Percentiles rank a stretch among this genome's conserved stretches.
These are phyloP conservation scores for Torulaspora globosa DNA, from an alignment of 1,139 yeast genomes.

Conservation along the genomic window DNA sequence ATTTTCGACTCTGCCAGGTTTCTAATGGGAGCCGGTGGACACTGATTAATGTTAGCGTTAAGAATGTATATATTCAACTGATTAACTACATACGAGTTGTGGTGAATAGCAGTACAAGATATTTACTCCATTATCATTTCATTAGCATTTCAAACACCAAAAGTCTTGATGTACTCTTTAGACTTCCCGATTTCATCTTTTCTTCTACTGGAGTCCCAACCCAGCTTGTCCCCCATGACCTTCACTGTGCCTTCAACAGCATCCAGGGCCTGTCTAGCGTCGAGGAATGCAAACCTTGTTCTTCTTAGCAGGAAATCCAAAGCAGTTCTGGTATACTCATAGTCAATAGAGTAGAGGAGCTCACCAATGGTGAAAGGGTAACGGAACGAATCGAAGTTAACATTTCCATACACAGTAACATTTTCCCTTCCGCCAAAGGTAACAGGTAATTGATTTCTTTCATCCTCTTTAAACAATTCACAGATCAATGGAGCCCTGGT, in stretches of 20 bases:
- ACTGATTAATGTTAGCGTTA: not conserved
- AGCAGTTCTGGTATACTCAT: conserved; percentile 87
- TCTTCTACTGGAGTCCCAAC: conserved; percentile 66
- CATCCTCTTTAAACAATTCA: conserved; percentile 54
- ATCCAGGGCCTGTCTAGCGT: conserved; percentile 75
- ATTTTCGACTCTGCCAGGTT: too few relatives aligned
- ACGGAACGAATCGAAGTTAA: conserved; percentile 47
- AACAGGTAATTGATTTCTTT: conserved; percentile 57
- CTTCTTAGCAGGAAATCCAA: conserved; percentile 90
- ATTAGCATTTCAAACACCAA: conserved; percentile 40
- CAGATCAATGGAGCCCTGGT: conserved; percentile 80
- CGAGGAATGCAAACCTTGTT: conserved; percentile 87
- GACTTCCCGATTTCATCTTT: conserved; percentile 53
- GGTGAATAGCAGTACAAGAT: not conserved
- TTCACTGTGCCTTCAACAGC: conserved; percentile 85
- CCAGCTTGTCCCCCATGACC: conserved; percentile 72
- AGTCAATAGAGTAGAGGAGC: conserved; percentile 70
- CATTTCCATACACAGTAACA: conserved; percentile 26
- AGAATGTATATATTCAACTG: conserved; percentile 1
- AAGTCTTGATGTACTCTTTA: conserved; percentile 54
- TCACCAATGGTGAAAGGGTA: conserved; percentile 94
- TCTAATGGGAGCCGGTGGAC: too few relatives aligned
- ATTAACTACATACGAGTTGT: not conserved
- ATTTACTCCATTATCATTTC: not conserved
- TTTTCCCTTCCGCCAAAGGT: conserved; percentile 48